Evolutionary conservation across 805 yeast species (phyloP).

Genomic region (Starmerella stigmatis): DNA sequence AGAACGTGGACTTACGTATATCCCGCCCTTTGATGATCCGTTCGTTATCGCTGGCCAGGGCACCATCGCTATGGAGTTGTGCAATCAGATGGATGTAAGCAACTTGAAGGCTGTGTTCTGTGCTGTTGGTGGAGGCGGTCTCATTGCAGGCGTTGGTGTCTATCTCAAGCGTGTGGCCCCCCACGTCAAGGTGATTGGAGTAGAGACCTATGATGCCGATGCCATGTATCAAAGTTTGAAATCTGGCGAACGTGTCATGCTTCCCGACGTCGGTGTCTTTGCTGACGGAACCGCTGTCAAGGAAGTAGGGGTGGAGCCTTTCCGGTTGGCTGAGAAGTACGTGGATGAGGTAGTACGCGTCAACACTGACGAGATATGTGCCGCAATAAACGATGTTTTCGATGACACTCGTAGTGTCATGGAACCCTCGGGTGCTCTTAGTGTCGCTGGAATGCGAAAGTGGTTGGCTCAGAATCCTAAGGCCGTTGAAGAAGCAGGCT

Average conservation of each 20-base stretch:
- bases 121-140: slow-evolving; percentile 96
- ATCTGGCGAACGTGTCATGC: slow-evolving; percentile 42
- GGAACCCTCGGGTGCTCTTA: slow-evolving; percentile 95
- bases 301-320: slow-evolving; percentile 81
- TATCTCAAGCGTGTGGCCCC: slow-evolving; percentile 93
- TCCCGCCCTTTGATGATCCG: slow-evolving; percentile 99
- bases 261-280: slow-evolving; percentile 79
- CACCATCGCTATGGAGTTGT: slow-evolving; percentile 84
- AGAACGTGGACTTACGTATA: slow-evolving; percentile 67
- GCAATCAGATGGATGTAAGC: slow-evolving; percentile 72
- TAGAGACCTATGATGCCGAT: slow-evolving; percentile 91
- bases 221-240: slow-evolving; percentile 70
- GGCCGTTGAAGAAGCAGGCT: slow-evolving; percentile 42
- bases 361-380: slow-evolving; percentile 86
- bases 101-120: slow-evolving; percentile 78
- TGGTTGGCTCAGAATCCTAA: slow-evolving; percentile 53
- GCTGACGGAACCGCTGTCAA: slow-evolving; percentile 99
- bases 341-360: slow-evolving; percentile 87
- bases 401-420: slow-evolving; percentile 89
- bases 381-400: slow-evolving; percentile 92
- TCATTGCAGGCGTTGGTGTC: slow-evolving; percentile 80
- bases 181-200: slow-evolving; percentile 91
- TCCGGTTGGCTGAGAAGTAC: slow-evolving; percentile 59
- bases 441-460: slow-evolving; percentile 88
- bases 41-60: slow-evolving; percentile 98